A percentile compares a stretch with the other conserved stretches of the same genome.
phyloP scores from a whole-genome alignment of 2,329 filamentous ascomycete genomes.

The Akanthomyces uredinophilus region DNA sequence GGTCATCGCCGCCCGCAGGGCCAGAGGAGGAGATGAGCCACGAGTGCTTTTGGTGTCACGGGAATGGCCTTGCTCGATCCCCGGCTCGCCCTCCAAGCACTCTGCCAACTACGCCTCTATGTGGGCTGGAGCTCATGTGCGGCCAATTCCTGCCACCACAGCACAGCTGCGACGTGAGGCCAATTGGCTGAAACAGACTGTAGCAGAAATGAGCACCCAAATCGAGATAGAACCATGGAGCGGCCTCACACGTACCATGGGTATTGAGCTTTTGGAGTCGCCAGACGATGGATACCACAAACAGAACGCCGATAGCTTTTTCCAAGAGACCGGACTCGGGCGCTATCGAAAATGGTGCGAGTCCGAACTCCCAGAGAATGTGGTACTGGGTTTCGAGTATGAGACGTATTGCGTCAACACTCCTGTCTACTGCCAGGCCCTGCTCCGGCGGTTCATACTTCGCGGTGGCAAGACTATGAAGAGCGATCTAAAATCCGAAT shows the following conservation, averaged over 20 bases:
- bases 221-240: constrained; percentile 25
- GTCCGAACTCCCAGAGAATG: constrained; percentile 36
- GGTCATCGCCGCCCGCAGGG: constrained; percentile 12
- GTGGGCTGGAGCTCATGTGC: constrained; percentile 53
- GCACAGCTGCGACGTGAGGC: constrained; percentile 29
- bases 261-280: constrained; percentile 48
- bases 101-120: constrained; percentile 48
- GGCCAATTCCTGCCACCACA: constrained; percentile 39
- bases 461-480: constrained; percentile 26
- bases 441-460: constrained; percentile 29
- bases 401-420: constrained; percentile 51
- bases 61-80: constrained; percentile 32
- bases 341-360: constrained; percentile 25
- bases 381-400: constrained; percentile 46
- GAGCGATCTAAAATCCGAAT: constrained; percentile 25
- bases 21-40: neutral
- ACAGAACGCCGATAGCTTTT: constrained; percentile 25
- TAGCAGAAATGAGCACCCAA: constrained; percentile 23
- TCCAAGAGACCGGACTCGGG: constrained; percentile 24
- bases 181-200: constrained; percentile 26
- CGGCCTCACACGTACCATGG: constrained; percentile 45
- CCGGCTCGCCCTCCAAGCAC: constrained; percentile 25
- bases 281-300: constrained; percentile 35
- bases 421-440: constrained; percentile 46
- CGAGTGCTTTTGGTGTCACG: constrained; percentile 26